Percentiles rank a stretch among this genome's conserved stretches.
Conservation (phyloP, 805 yeast species). For the Kodamaea leandrae region DNA sequence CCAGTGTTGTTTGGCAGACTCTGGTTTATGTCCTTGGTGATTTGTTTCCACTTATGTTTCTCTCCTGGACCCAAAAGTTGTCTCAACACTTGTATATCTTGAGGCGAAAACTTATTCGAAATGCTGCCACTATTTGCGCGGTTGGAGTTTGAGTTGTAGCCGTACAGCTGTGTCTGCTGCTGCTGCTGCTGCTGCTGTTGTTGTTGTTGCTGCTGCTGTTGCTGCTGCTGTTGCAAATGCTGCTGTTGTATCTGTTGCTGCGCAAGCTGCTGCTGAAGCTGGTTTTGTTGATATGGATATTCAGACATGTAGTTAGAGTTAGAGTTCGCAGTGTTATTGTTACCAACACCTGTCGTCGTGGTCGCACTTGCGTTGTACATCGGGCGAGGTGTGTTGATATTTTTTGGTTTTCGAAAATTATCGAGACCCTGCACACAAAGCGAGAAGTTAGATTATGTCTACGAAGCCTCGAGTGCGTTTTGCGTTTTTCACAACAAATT, state of each 20-base stretch:
- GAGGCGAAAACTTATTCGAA: slow-evolving; percentile 33
- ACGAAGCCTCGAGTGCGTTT: too few relatives aligned
- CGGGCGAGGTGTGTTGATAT: neutral
- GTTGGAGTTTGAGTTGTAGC: slow-evolving; percentile 7
- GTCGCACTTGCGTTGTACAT: neutral
- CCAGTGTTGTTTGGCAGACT: slow-evolving; percentile 8
- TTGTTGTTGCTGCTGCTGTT: slow-evolving; percentile 14
- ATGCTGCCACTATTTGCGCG: slow-evolving; percentile 7
- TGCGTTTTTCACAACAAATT: too few relatives aligned
- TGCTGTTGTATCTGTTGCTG: slow-evolving; percentile 13
- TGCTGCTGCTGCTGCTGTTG: slow-evolving; percentile 14
- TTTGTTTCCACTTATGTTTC: slow-evolving; percentile 57
- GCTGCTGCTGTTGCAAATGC: slow-evolving; percentile 14
- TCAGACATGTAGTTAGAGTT: slow-evolving; percentile 10
- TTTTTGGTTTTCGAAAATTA: neutral
- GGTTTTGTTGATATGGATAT: slow-evolving; percentile 15
- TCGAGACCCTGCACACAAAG: too few relatives aligned
- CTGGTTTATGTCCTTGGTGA: slow-evolving; percentile 38
- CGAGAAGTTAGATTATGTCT: too few relatives aligned
- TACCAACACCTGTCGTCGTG: neutral
- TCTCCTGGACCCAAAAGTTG: slow-evolving; percentile 52
- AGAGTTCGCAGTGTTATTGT: neutral
- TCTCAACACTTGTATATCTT: slow-evolving; percentile 46
- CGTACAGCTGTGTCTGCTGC: slow-evolving; percentile 10
- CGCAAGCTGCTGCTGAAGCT: slow-evolving; percentile 12